Evolutionary conservation across 2,329 filamentous ascomycete species (phyloP).

Genomic region (Epichloe baconii): DNA sequence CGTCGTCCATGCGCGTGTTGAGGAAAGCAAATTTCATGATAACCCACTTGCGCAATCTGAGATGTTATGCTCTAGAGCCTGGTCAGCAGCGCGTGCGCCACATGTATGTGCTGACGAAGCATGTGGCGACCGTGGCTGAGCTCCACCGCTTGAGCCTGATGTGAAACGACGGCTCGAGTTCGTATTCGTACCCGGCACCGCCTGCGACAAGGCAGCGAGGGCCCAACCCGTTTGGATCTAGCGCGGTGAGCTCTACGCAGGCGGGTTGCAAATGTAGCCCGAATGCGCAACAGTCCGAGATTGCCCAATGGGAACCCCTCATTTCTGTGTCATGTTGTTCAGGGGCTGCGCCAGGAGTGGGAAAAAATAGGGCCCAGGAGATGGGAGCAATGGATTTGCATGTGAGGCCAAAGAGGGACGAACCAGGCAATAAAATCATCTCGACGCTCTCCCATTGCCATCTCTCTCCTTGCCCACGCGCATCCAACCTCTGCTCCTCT

Average conservation of each 20-base stretch:
- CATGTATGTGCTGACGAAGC: conserved; percentile 1
- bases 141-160: neutral
- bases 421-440: conserved; percentile 4
- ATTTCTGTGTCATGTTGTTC: neutral
- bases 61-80: neutral
- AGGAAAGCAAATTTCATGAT: neutral
- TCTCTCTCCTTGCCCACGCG: neutral
- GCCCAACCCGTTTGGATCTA: no score
- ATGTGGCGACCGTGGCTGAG: neutral
- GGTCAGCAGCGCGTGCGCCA: neutral
- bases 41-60: neutral
- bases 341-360: conserved; percentile 3
- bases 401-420: neutral
- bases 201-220: neutral
- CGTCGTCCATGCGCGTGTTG: conserved; percentile 8
- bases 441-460: neutral
- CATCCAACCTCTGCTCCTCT: neutral
- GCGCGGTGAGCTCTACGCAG: neutral
- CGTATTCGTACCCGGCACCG: conserved; percentile 9
- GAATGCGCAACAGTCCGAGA: neutral
- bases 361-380: conserved; percentile 3
- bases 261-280: neutral
- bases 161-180: conserved; percentile 3
- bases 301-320: conserved; percentile 6
- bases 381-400: conserved; percentile 1